phyloP scores from a whole-genome alignment of 371 early-diverging fungal genomes.

The Syncephalastrum sp. region DNA sequence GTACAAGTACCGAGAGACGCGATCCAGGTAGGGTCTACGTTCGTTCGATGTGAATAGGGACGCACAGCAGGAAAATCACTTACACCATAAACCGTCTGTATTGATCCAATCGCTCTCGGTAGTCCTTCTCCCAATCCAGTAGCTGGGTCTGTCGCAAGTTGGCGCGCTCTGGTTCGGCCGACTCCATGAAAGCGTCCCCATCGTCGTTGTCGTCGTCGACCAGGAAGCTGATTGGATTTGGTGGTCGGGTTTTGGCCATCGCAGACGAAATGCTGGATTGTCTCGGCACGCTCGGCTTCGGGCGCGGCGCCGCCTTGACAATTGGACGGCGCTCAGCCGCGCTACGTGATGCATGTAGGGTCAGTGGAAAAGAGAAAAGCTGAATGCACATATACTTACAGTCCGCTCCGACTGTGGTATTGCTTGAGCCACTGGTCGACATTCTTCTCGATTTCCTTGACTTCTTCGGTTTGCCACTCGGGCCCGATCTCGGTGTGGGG shows the following conservation, averaged over 20 bases:
- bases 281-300: constrained; percentile 14
- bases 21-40: constrained; percentile 30
- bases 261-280: constrained; percentile 15
- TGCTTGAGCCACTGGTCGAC: constrained; percentile 57
- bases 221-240: background rate
- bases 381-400: constrained; percentile 16
- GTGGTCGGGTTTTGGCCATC: constrained; percentile 30
- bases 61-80: background rate
- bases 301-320: constrained; percentile 19
- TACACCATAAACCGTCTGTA: constrained; percentile 36
- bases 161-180: constrained; percentile 31
- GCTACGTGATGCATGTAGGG: background rate
- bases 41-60: background rate
- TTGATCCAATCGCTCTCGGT: constrained; percentile 24
- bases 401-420: constrained; percentile 40
- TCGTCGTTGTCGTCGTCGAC: constrained; percentile 9
- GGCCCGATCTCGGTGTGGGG: constrained; percentile 45
- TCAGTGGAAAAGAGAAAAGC: background rate
- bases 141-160: constrained; percentile 14
- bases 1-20: constrained; percentile 18
- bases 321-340: constrained; percentile 15
- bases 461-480: constrained; percentile 54
- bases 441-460: constrained; percentile 48
- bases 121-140: constrained; percentile 33
- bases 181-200: constrained; percentile 21